Evolutionary conservation across 2,329 filamentous ascomycete genomes (phyloP), one percentile per base, ranked within the genome.

Genomic region (Juglanconis sp.): DNA sequence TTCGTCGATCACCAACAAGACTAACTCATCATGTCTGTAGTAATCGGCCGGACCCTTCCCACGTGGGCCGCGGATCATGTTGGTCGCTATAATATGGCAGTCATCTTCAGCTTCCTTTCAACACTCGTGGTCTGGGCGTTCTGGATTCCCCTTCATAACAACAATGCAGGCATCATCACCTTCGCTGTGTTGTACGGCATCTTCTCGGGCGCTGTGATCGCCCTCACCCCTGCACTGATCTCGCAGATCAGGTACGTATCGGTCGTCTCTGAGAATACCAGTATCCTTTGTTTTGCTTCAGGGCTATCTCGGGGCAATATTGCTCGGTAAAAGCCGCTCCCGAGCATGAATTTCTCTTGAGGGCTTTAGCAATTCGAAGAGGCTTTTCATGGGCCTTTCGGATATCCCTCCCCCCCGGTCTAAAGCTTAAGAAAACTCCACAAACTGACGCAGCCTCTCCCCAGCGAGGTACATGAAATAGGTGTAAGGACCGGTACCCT

Each of bases 381-480:
- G 2, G 17, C 17, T 17, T 17, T 17, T 17, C 17, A 17, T 17
- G 17, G 17, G 1, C 17, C 17, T 17, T 17, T 17, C 17, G 17
- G 17, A 17, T 1, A 11, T 5, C 17, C 35, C 10, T 15, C 15
- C 15, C 17, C 10, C 9, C 3, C n/a, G n/a, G n/a, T n/a, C n/a
- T n/a, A n/a, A n/a, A n/a, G n/a, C n/a, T n/a, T n/a, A n/a, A 48
- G 15, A 5, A 11, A 46, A 17, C n/a, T 5, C 17, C 42, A 3
- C 4, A 17, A 46, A 9, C 42, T 46, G 17, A 46, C 17, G n/a
- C 4, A 5, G 4, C 8, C 17, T 24, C 17, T 17, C 9, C n/a
- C 8, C 46, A 48, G 78, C 0, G 79, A 82, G 50, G 73, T 83
- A 48, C 72, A 75, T 1, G 76, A 83, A 65, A 78, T 86, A 13